These are phyloP conservation scores for Yarrowia sp. DNA, from an alignment of 805 yeast genomes.

Conservation along the genomic window DNA sequence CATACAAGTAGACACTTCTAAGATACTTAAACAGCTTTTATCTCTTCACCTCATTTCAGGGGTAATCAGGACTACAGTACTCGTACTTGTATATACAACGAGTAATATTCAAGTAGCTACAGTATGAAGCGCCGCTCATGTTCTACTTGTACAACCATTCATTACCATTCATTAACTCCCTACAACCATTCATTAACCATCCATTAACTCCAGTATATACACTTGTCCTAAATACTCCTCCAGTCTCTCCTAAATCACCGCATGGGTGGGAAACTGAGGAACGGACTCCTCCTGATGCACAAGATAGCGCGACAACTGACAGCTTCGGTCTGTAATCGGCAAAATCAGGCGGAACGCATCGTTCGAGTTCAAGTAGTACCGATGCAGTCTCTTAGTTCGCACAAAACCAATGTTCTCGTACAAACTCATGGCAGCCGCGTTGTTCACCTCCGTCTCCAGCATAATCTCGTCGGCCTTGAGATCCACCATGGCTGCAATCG, in stretches of 20 bases:
- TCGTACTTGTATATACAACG: no score
- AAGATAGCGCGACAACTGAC: conserved; percentile 48
- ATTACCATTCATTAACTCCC: not conserved
- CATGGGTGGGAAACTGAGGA: conserved; percentile 9
- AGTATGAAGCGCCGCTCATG: no score
- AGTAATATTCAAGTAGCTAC: no score
- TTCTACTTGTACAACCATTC: no score
- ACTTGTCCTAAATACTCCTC: no score
- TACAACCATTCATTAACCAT: not conserved
- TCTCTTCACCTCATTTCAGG: no score
- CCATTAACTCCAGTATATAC: no score
- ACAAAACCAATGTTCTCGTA: conserved; percentile 82
- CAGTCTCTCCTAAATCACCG: not conserved
- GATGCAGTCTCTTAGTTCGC: conserved; percentile 73
- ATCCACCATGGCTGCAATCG: conserved; percentile 68
- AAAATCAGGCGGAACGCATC: conserved; percentile 89
- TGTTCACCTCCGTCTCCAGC: conserved; percentile 89
- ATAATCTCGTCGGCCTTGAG: conserved; percentile 85
- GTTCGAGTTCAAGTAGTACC: conserved; percentile 89
- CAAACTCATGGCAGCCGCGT: conserved; percentile 68
- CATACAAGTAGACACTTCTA: no score
- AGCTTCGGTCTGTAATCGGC: conserved; percentile 72
- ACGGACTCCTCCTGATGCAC: not conserved
- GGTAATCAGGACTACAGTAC: no score
- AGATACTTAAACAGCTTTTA: no score